Base-by-base conservation (phyloP, 352 stramenopile genomes). In the Phytophthora crassamura region DNA sequence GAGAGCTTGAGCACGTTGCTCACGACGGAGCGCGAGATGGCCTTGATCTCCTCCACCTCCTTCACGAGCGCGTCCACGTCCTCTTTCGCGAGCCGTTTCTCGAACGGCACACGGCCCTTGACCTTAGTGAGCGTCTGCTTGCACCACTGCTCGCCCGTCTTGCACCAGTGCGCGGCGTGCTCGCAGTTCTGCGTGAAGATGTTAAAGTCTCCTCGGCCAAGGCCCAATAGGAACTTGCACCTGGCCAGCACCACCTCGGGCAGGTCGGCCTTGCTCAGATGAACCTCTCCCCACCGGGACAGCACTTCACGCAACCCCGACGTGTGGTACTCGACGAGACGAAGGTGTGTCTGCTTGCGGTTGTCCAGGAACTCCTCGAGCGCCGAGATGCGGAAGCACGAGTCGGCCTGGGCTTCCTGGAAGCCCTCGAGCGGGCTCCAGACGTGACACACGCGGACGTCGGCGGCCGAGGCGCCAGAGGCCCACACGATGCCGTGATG, bases 181-280 rank as follows among this genome's bases (percentile, higher is more conserved):
- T 95, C 88, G 69, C 88, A 95, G 61, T 95, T 95, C 69, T 95
- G 88, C 32, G 78, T 89, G 55, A 95, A 94, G 57, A 95, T 91
- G 58, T 95, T 94, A 43, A 95, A 95, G 34, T 95, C 86, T 30
- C 87, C 87, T 54, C 76, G 65, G 18, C 88, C 88, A 14, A 95
- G 69, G 0, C 88, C 88, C 9, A 95, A 50, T 4, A 95, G 57
- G 46, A 93, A 95, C 64, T 90, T 92, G 71, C 88, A 95, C 5
- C 88, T 81, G 18, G 86, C 72, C 9, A 95, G 77, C 35, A 95
- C 84, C 4, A 95, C 88, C 56, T 95, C 86, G 0, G 88, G 88
- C 34, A 95, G 51, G 45, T 95, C 88, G 6, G 82, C 86, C 58
- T 91, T 91, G 39, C 77, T 88, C n/a, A 92, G 53, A 57, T 95